phyloP scores from a whole-genome alignment of 805 yeast genomes.

The Metschnikowia anglica region DNA sequence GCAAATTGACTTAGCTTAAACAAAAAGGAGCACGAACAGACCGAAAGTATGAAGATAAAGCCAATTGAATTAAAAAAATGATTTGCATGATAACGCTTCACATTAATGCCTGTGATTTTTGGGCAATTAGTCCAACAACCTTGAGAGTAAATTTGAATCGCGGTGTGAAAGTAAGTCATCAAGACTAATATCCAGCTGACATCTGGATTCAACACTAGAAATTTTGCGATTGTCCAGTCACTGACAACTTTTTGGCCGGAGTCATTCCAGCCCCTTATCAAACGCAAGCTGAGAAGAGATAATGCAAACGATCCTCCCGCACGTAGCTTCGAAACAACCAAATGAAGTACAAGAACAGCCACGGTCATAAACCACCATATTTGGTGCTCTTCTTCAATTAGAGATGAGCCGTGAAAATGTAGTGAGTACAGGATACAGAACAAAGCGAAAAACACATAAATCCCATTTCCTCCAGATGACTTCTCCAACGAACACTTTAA shows the following conservation, averaged over 20 bases:
- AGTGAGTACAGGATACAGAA: conserved; percentile 51
- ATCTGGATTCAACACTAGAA: conserved; percentile 32
- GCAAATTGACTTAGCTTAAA: conserved; percentile 57
- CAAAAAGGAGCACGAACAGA: conserved; percentile 45
- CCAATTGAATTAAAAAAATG: conserved; percentile 34
- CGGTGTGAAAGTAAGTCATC: conserved; percentile 34
- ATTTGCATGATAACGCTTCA: conserved; percentile 8
- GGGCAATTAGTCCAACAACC: conserved; percentile 21
- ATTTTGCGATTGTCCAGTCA: conserved; percentile 37
- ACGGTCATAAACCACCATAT: conserved; percentile 73
- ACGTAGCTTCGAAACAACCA: conserved; percentile 7
- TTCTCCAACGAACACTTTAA: neutral
- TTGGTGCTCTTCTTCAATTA: conserved; percentile 95
- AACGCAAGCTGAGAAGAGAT: conserved; percentile 45
- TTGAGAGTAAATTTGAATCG: conserved; percentile 24
- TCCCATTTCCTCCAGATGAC: neutral
- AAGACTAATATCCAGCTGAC: conserved; percentile 51
- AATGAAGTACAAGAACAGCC: conserved; percentile 15
- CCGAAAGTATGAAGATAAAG: conserved; percentile 46
- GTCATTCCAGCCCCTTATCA: conserved; percentile 80
- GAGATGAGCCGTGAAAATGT: conserved; percentile 75
- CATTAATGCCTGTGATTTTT: neutral
- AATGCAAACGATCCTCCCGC: conserved; percentile 5
- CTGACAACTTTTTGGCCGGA: conserved; percentile 80
- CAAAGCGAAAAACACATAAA: conserved; percentile 15